Base-by-base conservation (phyloP, 108 stramenopile species). In the Nitzschia putrida region DNA sequence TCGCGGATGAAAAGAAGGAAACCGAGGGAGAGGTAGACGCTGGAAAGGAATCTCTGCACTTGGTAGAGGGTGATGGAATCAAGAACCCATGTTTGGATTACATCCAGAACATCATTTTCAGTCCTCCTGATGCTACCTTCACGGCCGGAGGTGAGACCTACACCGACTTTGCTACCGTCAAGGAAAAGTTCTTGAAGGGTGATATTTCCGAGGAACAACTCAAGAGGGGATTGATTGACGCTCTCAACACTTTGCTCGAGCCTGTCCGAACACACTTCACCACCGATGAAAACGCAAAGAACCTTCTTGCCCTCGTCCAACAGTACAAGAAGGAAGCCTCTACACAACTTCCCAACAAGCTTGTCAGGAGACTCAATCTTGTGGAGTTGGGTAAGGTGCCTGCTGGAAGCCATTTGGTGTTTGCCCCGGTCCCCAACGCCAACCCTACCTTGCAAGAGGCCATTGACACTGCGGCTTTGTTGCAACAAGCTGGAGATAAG, bases 61-160 rank as follows among this genome's bases (percentile, higher is more conserved):
- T 96, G 53, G 34, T 38, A 4, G 68, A 64, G 13, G 79, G 83
- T 25, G 93, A 91, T 64, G 85, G 59, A 13, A 77, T 95, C 42
- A 94, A 96, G 71, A 98, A 98, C 84, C 98, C 98, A 24, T 93
- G 96, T 70, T 79, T 98, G 42, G 97, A 99, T 74, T 98, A 98
- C 82, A 85, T 93, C 68, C 80, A 96, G 60, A 81, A 98, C 81
- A 95, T 99, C 66, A 83, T 98, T 61, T 90, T 99, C 63, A 84
- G 87, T 64, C 84, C 90, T 63, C 91, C 94, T 24, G 83, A 74
- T 53, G 79, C 89, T 10, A 84, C 83, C 16, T 91, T 93, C 52
- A 69, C 83, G 25, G 79, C 82, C 42, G 69, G 78, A 66, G 68
- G 69, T 53, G 57, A 69, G 59, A 80, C 83, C 60, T 99, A 94